These are phyloP conservation scores for Antrodiella citrinella DNA, from an alignment of 768 basidiomycete species.

Conservation along the genomic window DNA sequence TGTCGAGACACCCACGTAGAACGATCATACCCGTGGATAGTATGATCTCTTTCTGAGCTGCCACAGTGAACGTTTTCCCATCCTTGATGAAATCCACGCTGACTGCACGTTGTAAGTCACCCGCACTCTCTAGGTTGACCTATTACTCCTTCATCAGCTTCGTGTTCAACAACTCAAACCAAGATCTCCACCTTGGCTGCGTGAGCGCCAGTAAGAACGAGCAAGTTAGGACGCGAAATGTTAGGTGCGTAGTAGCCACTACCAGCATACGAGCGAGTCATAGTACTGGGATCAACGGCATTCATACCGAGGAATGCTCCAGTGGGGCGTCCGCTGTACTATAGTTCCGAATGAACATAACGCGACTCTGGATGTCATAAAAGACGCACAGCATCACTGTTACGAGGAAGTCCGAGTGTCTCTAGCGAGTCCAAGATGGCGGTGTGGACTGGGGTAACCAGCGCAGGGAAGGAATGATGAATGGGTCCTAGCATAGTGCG, in stretches of 20 bases:
- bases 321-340: neutral
- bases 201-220: slow-evolving; percentile 18
- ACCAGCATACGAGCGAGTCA: slow-evolving; percentile 20
- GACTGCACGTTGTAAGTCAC: neutral
- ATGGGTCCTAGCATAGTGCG: neutral
- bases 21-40: neutral
- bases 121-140: neutral
- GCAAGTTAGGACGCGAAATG: slow-evolving; percentile 19
- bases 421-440: neutral
- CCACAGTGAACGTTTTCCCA: neutral
- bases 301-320: neutral
- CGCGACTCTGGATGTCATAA: too few relatives aligned
- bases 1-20: neutral
- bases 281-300: slow-evolving; percentile 17
- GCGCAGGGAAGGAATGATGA: neutral
- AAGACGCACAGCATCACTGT: neutral
- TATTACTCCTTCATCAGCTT: too few relatives aligned
- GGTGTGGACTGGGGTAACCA: neutral
- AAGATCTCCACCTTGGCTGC: slow-evolving; percentile 2
- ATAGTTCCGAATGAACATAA: too few relatives aligned
- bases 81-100: slow-evolving; percentile 3
- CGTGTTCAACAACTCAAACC: too few relatives aligned
- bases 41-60: slow-evolving; percentile 1
- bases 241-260: slow-evolving; percentile 23
- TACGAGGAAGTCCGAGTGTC: neutral